Evolutionary conservation across 2,329 filamentous ascomycete species (phyloP), one percentile per base, ranked within the genome.

Genomic region (Seiridium cupressi): DNA sequence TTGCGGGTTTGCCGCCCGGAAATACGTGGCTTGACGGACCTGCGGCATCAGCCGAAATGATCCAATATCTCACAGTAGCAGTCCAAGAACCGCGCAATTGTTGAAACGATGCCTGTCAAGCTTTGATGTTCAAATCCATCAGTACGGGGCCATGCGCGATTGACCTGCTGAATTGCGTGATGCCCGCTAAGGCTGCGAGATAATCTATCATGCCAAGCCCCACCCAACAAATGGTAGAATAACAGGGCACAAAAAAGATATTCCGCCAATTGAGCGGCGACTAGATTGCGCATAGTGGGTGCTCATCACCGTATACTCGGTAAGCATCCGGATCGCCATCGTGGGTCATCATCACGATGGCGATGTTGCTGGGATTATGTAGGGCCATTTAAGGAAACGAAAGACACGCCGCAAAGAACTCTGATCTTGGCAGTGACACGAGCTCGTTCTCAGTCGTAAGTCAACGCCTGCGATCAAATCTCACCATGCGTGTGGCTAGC

Each of bases 221-320:
- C 49, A 35, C 49, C 49, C 32, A 36, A 10, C 32, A 38, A n/a
- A 35, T n/a, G 7, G 8, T 35, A 35, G n/a, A 36, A 53, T 5
- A 3, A 7, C 34, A 36, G 49, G 49, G 49, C 32, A 6, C 18
- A 13, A n/a, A 11, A n/a, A 38, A 35, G 32, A 53, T 53, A 53
- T 35, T 53, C 49, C 49, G 49, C 49, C 49, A 53, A 53, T 53
- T 53, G 49, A 40, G 49, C 49, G 34, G 18, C 49, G n/a, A 53
- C 7, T 13, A 36, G 49, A 36, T 53, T 36, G 49, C 32, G 49
- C 26, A 38, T 36, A 40, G 49, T 53, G 49, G 32, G 35, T 53
- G 49, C 49, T 53, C 49, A 40, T 53, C 35, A 53, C 34, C 32
- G 9, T 53, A 38, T 53, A 6, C 49, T 53, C 34, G 34, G 32